These are phyloP conservation scores for Neurospora sp. DNA, from an alignment of 495 filamentous ascomycete genomes.

Conservation along the genomic window DNA sequence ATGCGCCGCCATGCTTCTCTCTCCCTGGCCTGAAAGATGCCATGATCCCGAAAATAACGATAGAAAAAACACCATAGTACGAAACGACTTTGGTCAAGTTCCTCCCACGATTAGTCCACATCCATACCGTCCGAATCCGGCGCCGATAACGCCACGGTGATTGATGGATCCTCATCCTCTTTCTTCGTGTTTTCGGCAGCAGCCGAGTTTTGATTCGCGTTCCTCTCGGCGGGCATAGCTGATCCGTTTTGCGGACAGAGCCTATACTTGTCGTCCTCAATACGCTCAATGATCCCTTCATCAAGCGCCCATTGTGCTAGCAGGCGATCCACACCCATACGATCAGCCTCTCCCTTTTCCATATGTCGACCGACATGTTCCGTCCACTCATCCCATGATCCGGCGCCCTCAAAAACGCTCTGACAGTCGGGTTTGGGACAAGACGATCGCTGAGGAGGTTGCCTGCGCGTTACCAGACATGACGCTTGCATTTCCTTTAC, in stretches of 20 bases:
- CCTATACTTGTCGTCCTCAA: slow-evolving; percentile 40
- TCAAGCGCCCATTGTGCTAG: slow-evolving; percentile 48
- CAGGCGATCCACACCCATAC: slow-evolving; percentile 39
- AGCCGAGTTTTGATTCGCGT: slow-evolving; percentile 5
- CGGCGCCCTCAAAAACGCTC: slow-evolving; percentile 55
- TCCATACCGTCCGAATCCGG: slow-evolving; percentile 15
- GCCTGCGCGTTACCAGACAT: slow-evolving; percentile 58
- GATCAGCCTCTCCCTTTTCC: slow-evolving; percentile 50
- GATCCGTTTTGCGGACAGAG: slow-evolving; percentile 27
- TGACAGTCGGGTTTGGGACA: slow-evolving; percentile 64
- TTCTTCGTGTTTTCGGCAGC: slow-evolving; percentile 10
- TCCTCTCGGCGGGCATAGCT: slow-evolving; percentile 9
- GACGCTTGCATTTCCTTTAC: slow-evolving; percentile 52
- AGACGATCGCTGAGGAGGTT: slow-evolving; percentile 53
- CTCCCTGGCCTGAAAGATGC: neutral
- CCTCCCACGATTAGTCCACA: slow-evolving; percentile 13
- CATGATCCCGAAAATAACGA: neutral
- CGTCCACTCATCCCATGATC: slow-evolving; percentile 77
- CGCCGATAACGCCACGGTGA: slow-evolving; percentile 20
- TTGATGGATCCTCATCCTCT: slow-evolving; percentile 29
- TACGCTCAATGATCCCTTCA: slow-evolving; percentile 46
- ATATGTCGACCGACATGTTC: slow-evolving; percentile 90
- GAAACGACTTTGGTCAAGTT: neutral
- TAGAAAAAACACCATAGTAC: neutral
- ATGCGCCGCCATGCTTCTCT: neutral